Conservation (phyloP, 106 monocot genomes). For the Vanilla planifolia region DNA sequence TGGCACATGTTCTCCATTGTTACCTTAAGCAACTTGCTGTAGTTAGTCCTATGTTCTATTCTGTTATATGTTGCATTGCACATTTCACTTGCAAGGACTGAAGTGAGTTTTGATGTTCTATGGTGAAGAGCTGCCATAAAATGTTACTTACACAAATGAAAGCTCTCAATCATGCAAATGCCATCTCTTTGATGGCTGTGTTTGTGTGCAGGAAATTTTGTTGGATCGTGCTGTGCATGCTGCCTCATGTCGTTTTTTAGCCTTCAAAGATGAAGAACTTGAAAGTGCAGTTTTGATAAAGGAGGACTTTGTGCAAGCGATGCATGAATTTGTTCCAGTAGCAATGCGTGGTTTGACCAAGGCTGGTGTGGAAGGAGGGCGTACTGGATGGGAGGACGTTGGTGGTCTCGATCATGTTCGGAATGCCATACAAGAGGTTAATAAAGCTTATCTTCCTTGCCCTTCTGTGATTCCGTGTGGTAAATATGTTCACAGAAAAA, state of each 20-base stretch:
- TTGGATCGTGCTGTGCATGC: constrained; percentile 83
- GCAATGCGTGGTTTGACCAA: constrained; percentile 89
- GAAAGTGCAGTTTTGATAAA: constrained; percentile 29
- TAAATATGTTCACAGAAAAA: not conserved
- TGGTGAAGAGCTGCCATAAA: no score
- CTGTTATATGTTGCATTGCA: no score
- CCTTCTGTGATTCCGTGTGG: not conserved
- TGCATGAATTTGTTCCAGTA: constrained; percentile 86
- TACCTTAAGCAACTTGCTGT: no score
- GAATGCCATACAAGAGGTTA: constrained; percentile 88
- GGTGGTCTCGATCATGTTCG: constrained; percentile 76
- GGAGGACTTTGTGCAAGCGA: constrained; percentile 80
- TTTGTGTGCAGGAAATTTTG: constrained; percentile 73
- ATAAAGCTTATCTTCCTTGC: not conserved
- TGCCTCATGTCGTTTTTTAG: constrained; percentile 49
- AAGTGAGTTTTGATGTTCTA: no score
- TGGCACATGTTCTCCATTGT: no score
- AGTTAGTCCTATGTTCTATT: no score
- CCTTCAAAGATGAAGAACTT: constrained; percentile 14
- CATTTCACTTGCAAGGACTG: no score
- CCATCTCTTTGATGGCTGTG: not conserved
- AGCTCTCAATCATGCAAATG: constrained; percentile 1
- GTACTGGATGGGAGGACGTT: constrained; percentile 88
- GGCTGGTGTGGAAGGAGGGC: constrained; percentile 49
- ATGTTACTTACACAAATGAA: no score